A percentile compares a stretch with the other conserved stretches of the same genome.
Evolutionary conservation across 768 basidiomycete genomes (phyloP).

Genomic region (Tricholoma flavovirens): DNA sequence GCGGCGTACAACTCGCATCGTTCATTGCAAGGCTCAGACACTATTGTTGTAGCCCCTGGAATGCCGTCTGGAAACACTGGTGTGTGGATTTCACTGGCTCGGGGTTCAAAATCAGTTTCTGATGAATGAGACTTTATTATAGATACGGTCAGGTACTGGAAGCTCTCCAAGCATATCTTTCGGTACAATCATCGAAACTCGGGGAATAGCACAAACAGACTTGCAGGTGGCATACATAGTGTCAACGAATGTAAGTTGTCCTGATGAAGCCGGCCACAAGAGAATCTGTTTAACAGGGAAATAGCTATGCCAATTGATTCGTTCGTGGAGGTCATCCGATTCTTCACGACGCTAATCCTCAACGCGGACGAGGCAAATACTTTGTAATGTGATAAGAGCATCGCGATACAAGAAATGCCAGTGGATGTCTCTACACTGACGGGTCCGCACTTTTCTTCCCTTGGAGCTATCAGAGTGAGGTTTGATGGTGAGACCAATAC

Average conservation of each 20-base stretch:
- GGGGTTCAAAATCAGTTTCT: not conserved
- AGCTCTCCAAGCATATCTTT: conserved; percentile 57
- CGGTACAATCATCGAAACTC: conserved; percentile 50
- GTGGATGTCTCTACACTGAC: too few relatives aligned
- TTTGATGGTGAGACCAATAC: too few relatives aligned
- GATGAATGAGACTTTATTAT: conserved; percentile 8
- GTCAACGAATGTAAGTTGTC: conserved; percentile 58
- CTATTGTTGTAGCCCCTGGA: conserved; percentile 44
- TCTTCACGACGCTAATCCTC: conserved; percentile 59
- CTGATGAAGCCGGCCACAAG: not conserved
- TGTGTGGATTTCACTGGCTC: conserved; percentile 17
- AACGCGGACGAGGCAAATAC: conserved; percentile 55
- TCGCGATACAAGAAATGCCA: too few relatives aligned
- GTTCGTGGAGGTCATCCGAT: conserved; percentile 61
- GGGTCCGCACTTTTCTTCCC: too few relatives aligned
- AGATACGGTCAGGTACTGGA: conserved; percentile 61
- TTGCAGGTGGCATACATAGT: conserved; percentile 56
- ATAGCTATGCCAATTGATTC: conserved; percentile 44
- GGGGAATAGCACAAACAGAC: conserved; percentile 24
- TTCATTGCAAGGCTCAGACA: conserved; percentile 22
- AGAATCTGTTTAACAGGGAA: conserved; percentile 7
- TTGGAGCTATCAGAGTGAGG: too few relatives aligned
- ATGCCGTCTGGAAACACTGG: conserved; percentile 60
- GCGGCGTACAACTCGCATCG: conserved; percentile 52
- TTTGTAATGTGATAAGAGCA: conserved; percentile 2